Evolutionary conservation across 1,284 basidiomycete species (phyloP).

Genomic region (Athelia sp.): DNA sequence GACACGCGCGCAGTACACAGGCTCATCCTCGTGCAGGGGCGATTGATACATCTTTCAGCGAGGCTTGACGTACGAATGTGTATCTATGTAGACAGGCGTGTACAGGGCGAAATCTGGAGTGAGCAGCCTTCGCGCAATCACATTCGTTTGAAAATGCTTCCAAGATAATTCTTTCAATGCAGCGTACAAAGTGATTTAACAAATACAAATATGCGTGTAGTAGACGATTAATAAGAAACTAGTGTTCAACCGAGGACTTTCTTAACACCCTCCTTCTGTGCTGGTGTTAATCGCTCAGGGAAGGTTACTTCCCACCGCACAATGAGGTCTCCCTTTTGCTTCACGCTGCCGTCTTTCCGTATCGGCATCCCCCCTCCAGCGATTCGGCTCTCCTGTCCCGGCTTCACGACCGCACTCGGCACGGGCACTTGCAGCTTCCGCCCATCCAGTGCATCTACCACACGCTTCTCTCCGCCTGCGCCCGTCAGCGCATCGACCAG

Average conservation of each 20-base stretch:
- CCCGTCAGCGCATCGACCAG: conserved; percentile 83
- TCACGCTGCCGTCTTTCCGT: conserved; percentile 68
- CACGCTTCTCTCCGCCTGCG: conserved; percentile 37
- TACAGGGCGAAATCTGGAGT: no score
- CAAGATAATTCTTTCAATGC: no score
- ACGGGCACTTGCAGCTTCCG: conserved; percentile 65
- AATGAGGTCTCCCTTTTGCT: conserved; percentile 79
- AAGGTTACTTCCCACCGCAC: conserved; percentile 84
- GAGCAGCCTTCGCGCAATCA: no score
- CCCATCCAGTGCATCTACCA: conserved; percentile 74
- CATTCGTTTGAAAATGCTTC: no score
- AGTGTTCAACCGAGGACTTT: conserved; percentile 52
- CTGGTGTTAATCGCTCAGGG: conserved; percentile 67
- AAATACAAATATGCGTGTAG: conserved; percentile 6
- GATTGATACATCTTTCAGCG: no score
- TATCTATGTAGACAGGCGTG: no score
- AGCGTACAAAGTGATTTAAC: neutral
- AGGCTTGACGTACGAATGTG: no score
- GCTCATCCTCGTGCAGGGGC: no score
- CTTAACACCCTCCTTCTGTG: conserved; percentile 77
- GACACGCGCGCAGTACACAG: no score
- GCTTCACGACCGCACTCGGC: conserved; percentile 74
- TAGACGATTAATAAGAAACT: conserved; percentile 5
- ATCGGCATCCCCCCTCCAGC: conserved; percentile 89
- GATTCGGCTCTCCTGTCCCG: conserved; percentile 69